Base-by-base conservation (phyloP, 305 asterid species). In the Plantago lanceolata region DNA sequence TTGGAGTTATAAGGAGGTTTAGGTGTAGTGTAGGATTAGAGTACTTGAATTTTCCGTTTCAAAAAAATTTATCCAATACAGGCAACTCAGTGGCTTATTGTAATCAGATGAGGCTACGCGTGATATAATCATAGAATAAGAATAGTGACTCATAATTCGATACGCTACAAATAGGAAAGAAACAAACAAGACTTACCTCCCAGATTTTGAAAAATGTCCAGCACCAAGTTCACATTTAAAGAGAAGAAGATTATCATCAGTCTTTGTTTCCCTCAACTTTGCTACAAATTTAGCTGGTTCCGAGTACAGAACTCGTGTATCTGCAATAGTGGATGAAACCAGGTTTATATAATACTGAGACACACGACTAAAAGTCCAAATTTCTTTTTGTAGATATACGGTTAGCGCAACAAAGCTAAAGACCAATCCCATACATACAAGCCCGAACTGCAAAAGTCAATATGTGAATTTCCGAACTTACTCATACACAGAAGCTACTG, bases 261-360 rank as follows among this genome's bases (percentile, higher is more conserved):
- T 85, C 78, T 93, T 93, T 76, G 69, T 68, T 49, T 93, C 97
- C 70, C 99, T 87, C 82, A 93, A 70, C 81, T 93, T 93, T 17
- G 99, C 99, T 21, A 93, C 92, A 78, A 73, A 93, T 73, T 93
- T 93, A 18, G 97, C 97, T 35, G 99, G 95, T 70, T 93, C 99
- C 0, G 94, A 85, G 72, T 90, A 93, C 86, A 90, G 4, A 67
- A 93, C 95, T 29, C 97, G 92, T 1, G 94, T 75, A 82, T 93
- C 99, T 93, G 87, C 73, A 56, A 64, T 29, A 67, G 48, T n/a
- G 54, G 59, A 19, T 53, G 69, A 50, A 2, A 18, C 52, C 58
- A 73, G 55, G 61, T 52, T 48, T 33, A 51, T 37, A 44, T 50
- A 26, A 55, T 26, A 50, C 59, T 35, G 11, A 45, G 53, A 19